Conservation (phyloP, 768 basidiomycete species). For the Polyporus arcularius region DNA sequence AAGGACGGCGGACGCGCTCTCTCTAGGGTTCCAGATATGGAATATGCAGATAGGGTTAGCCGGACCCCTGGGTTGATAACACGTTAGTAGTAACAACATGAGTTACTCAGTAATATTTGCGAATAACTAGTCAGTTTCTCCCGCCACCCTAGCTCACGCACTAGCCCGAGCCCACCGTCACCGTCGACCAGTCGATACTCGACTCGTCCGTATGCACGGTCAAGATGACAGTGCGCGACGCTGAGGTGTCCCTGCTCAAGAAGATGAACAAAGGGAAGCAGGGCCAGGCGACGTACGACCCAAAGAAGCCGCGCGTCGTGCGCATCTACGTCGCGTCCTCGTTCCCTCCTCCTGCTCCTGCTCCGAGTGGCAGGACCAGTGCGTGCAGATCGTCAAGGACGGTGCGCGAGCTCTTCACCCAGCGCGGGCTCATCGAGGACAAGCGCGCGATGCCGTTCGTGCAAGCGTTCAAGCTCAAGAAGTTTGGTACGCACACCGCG, state of each 20-base stretch:
- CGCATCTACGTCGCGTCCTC: conserved; percentile 84
- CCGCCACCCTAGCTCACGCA: conserved; percentile 51
- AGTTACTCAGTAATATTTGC: too few relatives aligned
- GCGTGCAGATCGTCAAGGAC: conserved; percentile 74
- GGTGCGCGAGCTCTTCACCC: conserved; percentile 66
- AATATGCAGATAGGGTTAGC: neutral
- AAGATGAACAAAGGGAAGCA: conserved; percentile 77
- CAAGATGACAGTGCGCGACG: conserved; percentile 82
- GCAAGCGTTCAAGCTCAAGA: conserved; percentile 86
- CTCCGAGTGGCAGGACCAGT: conserved; percentile 81
- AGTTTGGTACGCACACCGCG: conserved; percentile 72
- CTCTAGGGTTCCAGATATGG: neutral
- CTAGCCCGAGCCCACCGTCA: conserved; percentile 73
- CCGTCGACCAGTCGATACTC: conserved; percentile 69
- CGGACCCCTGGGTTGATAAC: neutral
- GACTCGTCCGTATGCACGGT: conserved; percentile 75
- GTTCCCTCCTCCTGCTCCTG: conserved; percentile 55
- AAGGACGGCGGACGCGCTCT: neutral
- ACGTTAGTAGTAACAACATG: too few relatives aligned
- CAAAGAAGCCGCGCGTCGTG: conserved; percentile 81
- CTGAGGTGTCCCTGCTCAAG: conserved; percentile 75
- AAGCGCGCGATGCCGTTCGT: conserved; percentile 96
- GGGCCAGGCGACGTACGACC: conserved; percentile 64
- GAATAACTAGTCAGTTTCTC: too few relatives aligned
- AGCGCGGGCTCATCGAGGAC: conserved; percentile 87